Evolutionary conservation across 2,329 filamentous ascomycete species (phyloP), one percentile per base, ranked within the genome.

Genomic region (Diplocarpon mali): DNA sequence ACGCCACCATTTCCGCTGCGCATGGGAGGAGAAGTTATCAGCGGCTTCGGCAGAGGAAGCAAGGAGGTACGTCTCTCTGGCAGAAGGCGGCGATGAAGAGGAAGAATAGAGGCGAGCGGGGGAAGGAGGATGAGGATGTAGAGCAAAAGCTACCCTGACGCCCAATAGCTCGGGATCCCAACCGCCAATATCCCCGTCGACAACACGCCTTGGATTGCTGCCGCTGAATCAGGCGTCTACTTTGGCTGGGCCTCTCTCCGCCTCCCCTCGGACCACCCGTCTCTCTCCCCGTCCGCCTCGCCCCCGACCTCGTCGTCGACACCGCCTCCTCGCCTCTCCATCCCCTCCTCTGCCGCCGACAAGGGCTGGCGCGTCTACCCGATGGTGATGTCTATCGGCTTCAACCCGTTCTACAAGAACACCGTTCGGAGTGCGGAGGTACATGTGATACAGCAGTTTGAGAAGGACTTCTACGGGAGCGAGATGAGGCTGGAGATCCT

Each of bases 321-420:
- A 24, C 52, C 2, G 36, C 16, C 27, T 40, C 48, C 44, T 42
- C 42, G 38, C 38, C 53, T 60, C 17, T 45, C 55, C 35, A 46
- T 47, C 53, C 13, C 38, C 10, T n/a, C 40, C 16, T 17, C 47
- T 3, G 14, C 41, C 10, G 20, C 36, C n/a, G 44, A 44, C 9
- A 45, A 49, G 30, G 44, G 50, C 35, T 65, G 57, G 57, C 58
- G 61, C 36, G 69, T 92, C 45, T 86, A 82, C 64, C 86, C 86
- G 1, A 92, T 93, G 75, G 88, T 94, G 53, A 85, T 95, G 81
- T 86, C 80, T 49, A 90, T 95, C 54, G 92, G 92, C 36, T 96
- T 89, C 75, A 98, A 96, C 66, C 92, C 92, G 0, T 96, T 89
- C 67, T 98, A 95, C 74, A 88, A 89, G 63, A 96, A 98, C 71